Evolutionary conservation across 768 basidiomycete species (phyloP), one percentile per base, ranked within the genome.

Genomic region (Mycena galopus): DNA sequence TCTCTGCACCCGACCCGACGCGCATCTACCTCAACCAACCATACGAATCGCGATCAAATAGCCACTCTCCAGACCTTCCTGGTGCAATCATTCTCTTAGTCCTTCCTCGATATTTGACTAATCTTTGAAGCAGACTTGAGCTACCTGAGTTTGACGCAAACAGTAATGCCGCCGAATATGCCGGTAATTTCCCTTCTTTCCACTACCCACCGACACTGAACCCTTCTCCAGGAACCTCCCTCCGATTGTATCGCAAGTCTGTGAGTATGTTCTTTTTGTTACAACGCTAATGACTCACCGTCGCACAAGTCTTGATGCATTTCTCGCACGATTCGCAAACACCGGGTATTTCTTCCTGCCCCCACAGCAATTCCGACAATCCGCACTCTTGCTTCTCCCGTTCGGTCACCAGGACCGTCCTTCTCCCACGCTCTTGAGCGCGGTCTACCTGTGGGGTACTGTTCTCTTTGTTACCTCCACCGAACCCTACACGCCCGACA

Each of bases 361-460:
- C 67, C 75, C 80, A 9, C 67, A 84, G 10, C 85, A 89, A 35
- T 87, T 91, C 72, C 86, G 86, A 56, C 82, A 83, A 42, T 80
- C 85, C 5, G 81, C 84, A 9, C 83, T 92, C 60, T 83, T 92
- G 17, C 79, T 84, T 2, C 85, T 86, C 53, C 83, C 86, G 2
- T 83, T 90, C 60, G 85, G 88, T 0, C 84, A 88, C 53, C 82
- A 84, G 5, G 82, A 85, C 44, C 80, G 88, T 4, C 88, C 88
- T 23, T 81, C 88, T 6, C 86, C 87, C 12, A 87, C 87, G 5
- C 80, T 91, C 5, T 81, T 88, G 39, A 87, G 82, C 69, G 82
- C 82, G 5, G 85, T 89, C 1, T 88, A 87, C 57, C 83, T 92
- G 0, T 87, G 89, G 84, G 90, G 89, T 11, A 78, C 84, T 39